A percentile compares a stretch with the other conserved stretches of the same genome.
These are phyloP conservation scores for Aspergillus egyptiacus DNA, from an alignment of 495 filamentous ascomycete genomes.

Conservation along the genomic window DNA sequence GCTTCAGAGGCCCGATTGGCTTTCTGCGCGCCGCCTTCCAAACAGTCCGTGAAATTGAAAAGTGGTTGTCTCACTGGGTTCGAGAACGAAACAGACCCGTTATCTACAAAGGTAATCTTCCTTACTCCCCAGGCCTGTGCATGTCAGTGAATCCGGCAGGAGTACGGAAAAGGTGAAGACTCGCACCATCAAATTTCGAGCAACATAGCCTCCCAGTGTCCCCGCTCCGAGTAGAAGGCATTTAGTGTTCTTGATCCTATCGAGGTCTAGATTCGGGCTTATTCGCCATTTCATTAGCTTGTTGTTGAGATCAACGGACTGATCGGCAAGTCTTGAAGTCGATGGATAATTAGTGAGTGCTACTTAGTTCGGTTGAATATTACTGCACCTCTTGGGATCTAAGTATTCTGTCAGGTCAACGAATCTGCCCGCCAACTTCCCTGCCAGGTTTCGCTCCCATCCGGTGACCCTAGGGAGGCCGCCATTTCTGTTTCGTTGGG, in stretches of 20 bases:
- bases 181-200: conserved; percentile 69
- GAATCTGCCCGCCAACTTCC: conserved; percentile 66
- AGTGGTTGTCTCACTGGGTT: conserved; percentile 94
- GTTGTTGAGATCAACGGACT: conserved; percentile 94
- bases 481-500: conserved; percentile 18
- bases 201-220: conserved; percentile 89
- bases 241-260: conserved; percentile 81
- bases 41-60: conserved; percentile 83
- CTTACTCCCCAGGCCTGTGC: conserved; percentile 84
- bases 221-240: conserved; percentile 94
- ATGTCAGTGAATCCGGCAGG: neutral
- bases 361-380: neutral
- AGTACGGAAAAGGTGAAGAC: neutral
- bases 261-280: conserved; percentile 78
- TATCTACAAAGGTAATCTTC: conserved; percentile 94
- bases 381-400: conserved; percentile 64
- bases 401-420: conserved; percentile 85
- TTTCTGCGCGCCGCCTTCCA: conserved; percentile 79
- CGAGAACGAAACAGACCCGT: conserved; percentile 91
- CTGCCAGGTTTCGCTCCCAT: conserved; percentile 79
- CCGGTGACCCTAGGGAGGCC: conserved; percentile 82
- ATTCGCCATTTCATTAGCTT: conserved; percentile 99
- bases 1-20: conserved; percentile 75
- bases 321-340: conserved; percentile 64
- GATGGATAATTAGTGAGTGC: neutral